Percentiles rank a stretch among this genome's conserved stretches.
Evolutionary conservation across 495 filamentous ascomycete genomes (phyloP).

Genomic region (Podospora pseudocomata): DNA sequence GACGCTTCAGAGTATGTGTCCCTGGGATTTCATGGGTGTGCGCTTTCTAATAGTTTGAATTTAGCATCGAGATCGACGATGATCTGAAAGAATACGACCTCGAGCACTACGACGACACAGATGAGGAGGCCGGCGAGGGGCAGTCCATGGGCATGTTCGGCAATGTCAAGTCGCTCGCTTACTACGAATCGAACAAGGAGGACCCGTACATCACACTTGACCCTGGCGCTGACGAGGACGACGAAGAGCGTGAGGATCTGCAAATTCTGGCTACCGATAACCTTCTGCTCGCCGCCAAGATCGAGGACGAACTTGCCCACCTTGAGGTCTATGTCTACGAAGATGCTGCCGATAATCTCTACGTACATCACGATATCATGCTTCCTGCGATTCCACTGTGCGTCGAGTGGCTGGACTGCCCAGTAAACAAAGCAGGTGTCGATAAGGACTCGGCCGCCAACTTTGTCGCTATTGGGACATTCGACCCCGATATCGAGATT

Average conservation of each 20-base stretch:
- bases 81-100: conserved; percentile 93
- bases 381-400: conserved; percentile 93
- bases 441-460: conserved; percentile 64
- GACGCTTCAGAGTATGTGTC: conserved; percentile 35
- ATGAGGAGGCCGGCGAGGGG: conserved; percentile 57
- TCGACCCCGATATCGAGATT: conserved; percentile 97
- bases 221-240: conserved; percentile 62
- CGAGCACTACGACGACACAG: conserved; percentile 88
- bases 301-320: conserved; percentile 95
- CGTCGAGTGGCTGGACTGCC: conserved; percentile 89
- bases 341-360: conserved; percentile 88
- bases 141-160: conserved; percentile 88
- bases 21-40: not conserved
- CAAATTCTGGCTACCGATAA: conserved; percentile 93
- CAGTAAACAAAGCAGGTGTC: conserved; percentile 65
- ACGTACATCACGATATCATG: conserved; percentile 99
- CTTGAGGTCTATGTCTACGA: conserved; percentile 98
- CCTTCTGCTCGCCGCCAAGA: conserved; percentile 81
- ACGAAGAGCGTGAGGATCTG: conserved; percentile 89
- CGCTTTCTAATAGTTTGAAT: conserved; percentile 18
- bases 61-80: conserved; percentile 55
- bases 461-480: conserved; percentile 91
- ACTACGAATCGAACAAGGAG: conserved; percentile 85
- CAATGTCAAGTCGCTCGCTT: conserved; percentile 86
- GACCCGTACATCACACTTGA: conserved; percentile 94